Evolutionary conservation across 441 rosid genomes (phyloP).

Genomic region (Euphorbia celastroides): DNA sequence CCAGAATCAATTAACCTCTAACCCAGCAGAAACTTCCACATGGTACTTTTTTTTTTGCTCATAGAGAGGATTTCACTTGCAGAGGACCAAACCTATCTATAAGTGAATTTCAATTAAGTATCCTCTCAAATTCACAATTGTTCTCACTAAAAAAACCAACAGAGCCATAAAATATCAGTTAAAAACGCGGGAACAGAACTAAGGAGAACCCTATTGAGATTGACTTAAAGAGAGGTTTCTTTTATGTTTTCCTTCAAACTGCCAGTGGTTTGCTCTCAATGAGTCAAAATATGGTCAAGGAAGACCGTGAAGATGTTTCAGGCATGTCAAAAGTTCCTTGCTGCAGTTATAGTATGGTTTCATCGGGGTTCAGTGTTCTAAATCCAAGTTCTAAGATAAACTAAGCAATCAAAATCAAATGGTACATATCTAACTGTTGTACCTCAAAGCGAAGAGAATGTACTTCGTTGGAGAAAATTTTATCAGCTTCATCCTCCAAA

Average conservation of each 20-base stretch:
- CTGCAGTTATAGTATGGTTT: neutral
- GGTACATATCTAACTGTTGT: constrained; percentile 16
- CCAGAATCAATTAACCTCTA: neutral
- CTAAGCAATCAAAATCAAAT: neutral
- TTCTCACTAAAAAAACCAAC: constrained; percentile 2
- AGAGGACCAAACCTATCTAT: neutral
- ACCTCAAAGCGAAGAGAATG: constrained; percentile 85
- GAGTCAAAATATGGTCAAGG: neutral
- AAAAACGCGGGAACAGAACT: neutral
- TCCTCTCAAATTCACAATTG: neutral
- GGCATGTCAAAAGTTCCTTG: neutral
- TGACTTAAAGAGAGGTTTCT: neutral
- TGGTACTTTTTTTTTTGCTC: neutral
- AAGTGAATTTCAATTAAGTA: neutral
- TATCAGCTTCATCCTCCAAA: constrained; percentile 34
- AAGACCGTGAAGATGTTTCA: neutral
- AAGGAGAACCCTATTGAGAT: neutral
- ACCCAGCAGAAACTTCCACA: neutral
- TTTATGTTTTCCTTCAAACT: neutral
- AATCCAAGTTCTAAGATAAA: neutral
- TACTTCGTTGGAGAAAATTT: constrained; percentile 28
- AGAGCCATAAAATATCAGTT: neutral
- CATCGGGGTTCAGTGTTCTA: neutral
- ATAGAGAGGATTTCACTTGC: neutral
- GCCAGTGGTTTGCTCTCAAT: neutral